Base-by-base conservation (phyloP, 2,329 filamentous ascomycete genomes). In the Alternaria incomplexa region DNA sequence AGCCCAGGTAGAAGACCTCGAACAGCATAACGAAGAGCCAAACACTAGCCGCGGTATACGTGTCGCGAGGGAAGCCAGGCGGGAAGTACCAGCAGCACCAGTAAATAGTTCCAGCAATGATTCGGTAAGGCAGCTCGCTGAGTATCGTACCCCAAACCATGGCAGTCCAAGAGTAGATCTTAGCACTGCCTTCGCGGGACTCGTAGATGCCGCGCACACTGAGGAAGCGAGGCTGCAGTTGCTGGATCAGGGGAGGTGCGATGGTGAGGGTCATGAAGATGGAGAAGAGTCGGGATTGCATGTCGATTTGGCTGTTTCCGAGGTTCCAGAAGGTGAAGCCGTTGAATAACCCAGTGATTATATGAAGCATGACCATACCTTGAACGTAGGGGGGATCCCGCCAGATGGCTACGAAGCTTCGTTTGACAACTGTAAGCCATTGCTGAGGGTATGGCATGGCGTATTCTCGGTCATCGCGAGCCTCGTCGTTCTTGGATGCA, bases 201-300 rank as follows among this genome's bases (percentile, higher is more conserved):
- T 90, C 82, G 80, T 92, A 96, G 25, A 95, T 84, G 30, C 86
- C 83, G 5, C 91, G 85, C 47, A 88, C 86, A 62, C 86, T 82
- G 55, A 93, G 81, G 74, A 91, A 93, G 6, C 87, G 86, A 0
- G 92, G 92, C 72, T 94, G 90, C 0, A 94, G 83, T 70, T 94
- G 91, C 71, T 93, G 90, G 61, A 94, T 91, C 1, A 94, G 82
- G 0, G 90, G 90, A 1, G 91, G 91, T 1, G 87, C 86, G 66
- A 96, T 91, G 7, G 89, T 92, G 5, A 94, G 83, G 0, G 90
- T 91, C 85, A 93, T 89, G 79, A 95, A 95, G 58, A 91, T 84
- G 9, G 90, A 89, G 80, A 95, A 94, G 9, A 94, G 84, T 8
- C 90, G 85, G 50, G 88, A 90, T 76, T 81, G 79, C 65, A 84